These are phyloP conservation scores for Fabrea salina DNA, from an alignment of 169 alveolate genomes.

Conservation along the genomic window DNA sequence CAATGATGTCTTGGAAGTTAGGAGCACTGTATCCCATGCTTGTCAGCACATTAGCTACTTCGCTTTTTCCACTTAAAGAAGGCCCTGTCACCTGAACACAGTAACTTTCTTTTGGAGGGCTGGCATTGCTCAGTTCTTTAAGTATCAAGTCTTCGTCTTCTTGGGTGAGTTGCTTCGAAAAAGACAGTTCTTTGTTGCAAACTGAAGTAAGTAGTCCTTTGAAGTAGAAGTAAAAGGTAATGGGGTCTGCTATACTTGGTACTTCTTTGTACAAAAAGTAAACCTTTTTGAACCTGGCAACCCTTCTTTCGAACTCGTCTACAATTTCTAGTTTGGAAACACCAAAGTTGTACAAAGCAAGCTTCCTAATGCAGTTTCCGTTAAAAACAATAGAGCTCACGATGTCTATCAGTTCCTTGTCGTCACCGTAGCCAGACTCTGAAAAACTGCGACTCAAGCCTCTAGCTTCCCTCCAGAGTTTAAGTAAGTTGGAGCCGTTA, in stretches of 20 bases:
- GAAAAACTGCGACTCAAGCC: background rate
- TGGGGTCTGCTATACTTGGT: background rate
- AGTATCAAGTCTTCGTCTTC: background rate
- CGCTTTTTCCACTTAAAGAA: background rate
- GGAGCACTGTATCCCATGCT: background rate
- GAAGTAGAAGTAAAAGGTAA: background rate
- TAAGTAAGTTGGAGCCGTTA: background rate
- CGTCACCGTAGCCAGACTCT: background rate
- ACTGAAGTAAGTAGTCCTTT: background rate
- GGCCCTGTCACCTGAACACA: background rate
- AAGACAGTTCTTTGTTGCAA: background rate
- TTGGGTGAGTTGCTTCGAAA: background rate
- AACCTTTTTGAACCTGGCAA: background rate
- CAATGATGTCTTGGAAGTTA: background rate
- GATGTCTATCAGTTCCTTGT: background rate
- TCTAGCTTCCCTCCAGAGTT: conserved; percentile 23
- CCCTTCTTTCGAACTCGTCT: background rate
- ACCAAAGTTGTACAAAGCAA: conserved; percentile 11
- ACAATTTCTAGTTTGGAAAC: background rate
- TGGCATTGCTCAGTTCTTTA: background rate
- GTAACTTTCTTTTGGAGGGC: background rate
- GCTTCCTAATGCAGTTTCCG: background rate
- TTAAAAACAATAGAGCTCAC: background rate
- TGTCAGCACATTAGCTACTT: background rate
- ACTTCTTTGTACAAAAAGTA: background rate